Base-by-base conservation (phyloP, 768 basidiomycete species). In the Obba rivulosa region DNA sequence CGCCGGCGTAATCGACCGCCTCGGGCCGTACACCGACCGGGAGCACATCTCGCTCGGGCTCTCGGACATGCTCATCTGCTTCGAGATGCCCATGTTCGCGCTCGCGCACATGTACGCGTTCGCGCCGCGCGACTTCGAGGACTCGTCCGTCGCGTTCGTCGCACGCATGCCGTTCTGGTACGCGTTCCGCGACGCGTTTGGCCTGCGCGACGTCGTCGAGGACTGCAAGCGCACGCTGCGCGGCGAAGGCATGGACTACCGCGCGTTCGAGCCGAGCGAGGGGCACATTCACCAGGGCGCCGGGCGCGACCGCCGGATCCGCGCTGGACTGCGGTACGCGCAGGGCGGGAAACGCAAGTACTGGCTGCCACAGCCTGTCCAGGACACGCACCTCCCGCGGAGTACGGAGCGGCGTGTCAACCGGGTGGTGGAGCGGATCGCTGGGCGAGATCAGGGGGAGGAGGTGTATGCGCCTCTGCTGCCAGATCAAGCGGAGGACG, bases 71-170 rank as follows among this genome's bases (percentile, higher is more conserved):
- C 75, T 98, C 49, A 91, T 97, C 58, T 96, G 93, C 69, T 69
- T 93, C 52, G 95, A 99, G 69, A 97, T 99, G 95, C 95, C 96
- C 0, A 68, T 98, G 50, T 98, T 98, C 62, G 95, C 96, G 2
- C 73, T 96, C 45, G 88, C 92, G 5, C 96, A 99, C 69, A 81
- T 88, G 71, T 97, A 86, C 60, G 96, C 96, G 23, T 99, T 99
- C 66, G 85, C 89, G 16, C 82, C 90, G 59, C 85, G 76, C 43
- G 93, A 96, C 67, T 97, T 88, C 65, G 78, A 93, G 50, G 86
- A 85, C 45, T 56, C 70, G n/a, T 59, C 62, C 70, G 64, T 69
- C 55, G 45, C 71, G 49, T 90, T 83, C 62, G 85, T 87, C 34
- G 94, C 91, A 2, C 87, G 96, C 35, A 87, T 99, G 79, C 89